phyloP scores from a whole-genome alignment of 768 basidiomycete genomes.

The Lanmaoa rubissima region DNA sequence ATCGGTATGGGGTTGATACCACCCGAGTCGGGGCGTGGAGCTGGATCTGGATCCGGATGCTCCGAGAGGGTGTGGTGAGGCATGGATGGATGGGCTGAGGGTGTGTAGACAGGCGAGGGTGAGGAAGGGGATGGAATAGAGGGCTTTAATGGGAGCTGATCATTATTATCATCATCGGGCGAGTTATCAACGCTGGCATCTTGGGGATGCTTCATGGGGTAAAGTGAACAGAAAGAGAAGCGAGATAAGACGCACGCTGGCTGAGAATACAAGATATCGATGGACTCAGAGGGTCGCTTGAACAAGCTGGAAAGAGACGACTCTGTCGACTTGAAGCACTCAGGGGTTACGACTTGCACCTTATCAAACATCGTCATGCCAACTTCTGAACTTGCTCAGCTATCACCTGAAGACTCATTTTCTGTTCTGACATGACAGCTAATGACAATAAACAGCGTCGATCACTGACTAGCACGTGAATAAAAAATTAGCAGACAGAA shows the following conservation, averaged over 20 bases:
- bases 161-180: background rate
- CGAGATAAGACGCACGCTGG: conserved; percentile 12
- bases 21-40: background rate
- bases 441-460: background rate
- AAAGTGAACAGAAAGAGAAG: conserved; percentile 21
- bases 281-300: conserved; percentile 16
- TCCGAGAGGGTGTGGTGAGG: conserved; percentile 9
- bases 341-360: conserved; percentile 13
- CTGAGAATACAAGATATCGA: background rate
- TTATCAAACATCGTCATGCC: conserved; percentile 8
- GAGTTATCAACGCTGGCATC: conserved; percentile 47
- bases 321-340: conserved; percentile 5
- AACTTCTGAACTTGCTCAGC: background rate
- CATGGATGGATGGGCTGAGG: conserved; percentile 16
- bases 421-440: background rate
- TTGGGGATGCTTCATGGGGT: conserved; percentile 38
- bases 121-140: background rate
- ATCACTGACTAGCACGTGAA: conserved; percentile 12
- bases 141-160: conserved; percentile 7
- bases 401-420: background rate
- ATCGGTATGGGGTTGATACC: background rate
- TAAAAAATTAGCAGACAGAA: conserved; percentile 11
- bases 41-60: conserved; percentile 9
- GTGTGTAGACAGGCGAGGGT: conserved; percentile 1
- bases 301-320: conserved; percentile 26